phyloP scores from a whole-genome alignment of 2,329 filamentous ascomycete species.

The Huntiella decipiens region DNA sequence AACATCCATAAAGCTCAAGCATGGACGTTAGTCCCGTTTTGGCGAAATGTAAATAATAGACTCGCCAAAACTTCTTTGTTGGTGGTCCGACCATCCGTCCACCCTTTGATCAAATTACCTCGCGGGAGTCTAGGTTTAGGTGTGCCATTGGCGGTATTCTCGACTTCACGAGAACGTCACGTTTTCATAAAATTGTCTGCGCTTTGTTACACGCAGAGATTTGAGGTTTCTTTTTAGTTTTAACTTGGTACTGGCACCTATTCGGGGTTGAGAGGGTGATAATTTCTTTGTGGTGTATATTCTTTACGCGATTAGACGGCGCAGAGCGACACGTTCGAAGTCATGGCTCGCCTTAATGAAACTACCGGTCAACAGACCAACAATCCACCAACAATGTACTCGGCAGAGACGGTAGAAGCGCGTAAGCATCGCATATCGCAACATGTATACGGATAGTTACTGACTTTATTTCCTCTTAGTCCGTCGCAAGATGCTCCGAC shows the following conservation, averaged over 20 bases:
- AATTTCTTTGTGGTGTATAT: no score
- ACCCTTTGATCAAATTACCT: no score
- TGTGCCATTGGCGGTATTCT: no score
- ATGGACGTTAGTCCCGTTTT: conserved; percentile 13
- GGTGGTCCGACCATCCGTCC: conserved; percentile 1
- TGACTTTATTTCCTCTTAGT: conserved; percentile 28
- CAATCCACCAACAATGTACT: conserved; percentile 7
- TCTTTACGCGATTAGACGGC: no score
- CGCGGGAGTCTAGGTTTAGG: no score
- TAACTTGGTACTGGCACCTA: no score
- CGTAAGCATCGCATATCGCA: conserved; percentile 30
- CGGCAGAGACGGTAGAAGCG: conserved; percentile 46
- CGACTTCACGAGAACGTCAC: no score
- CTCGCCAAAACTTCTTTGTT: conserved; percentile 6
- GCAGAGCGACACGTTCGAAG: conserved; percentile 18
- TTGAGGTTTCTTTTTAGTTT: no score
- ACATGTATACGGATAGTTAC: neutral
- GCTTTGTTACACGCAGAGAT: no score
- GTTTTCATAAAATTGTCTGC: no score
- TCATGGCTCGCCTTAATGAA: conserved; percentile 71
- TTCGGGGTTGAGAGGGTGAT: no score
- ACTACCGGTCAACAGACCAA: conserved; percentile 23
- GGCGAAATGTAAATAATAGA: conserved; percentile 15
- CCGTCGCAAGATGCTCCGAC: conserved; percentile 58
- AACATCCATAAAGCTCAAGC: conserved; percentile 1